Base-by-base conservation (phyloP, 768 basidiomycete species). In the Pulveroboletus ravenelii region DNA sequence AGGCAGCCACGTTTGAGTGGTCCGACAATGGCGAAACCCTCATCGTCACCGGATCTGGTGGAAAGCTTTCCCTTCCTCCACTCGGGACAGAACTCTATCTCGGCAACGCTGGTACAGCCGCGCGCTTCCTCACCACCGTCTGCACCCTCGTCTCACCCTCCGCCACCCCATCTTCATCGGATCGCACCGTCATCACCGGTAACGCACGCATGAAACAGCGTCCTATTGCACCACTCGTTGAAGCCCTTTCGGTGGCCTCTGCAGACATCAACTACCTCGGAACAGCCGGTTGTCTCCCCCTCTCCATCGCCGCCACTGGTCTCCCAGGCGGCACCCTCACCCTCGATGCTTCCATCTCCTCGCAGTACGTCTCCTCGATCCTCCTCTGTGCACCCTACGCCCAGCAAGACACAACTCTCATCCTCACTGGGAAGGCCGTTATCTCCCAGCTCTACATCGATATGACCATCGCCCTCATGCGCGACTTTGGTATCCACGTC, bases 391-490 rank as follows among this genome's bases (percentile, higher is more conserved):
- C 96, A 0, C 96, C 95, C 2, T 99, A 98, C 63, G 93, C 95
- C 1, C 60, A 69, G 27, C 76, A 90, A 62, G 77, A 87, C n/a
- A 80, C 96, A 52, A 85, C 83, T 3, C 84, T 98, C 46, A 88
- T 96, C 70, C 80, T 99, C 54, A 87, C 82, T 0, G 96, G 95
- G 10, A 95, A 93, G 0, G 85, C 89, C 52, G 96, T 98, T 63
- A 97, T 99, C 65, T 96, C 93, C 6, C 95, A 98, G 71, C 93
- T 93, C 0, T 99, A 98, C 73, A 98, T 99, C 68, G 94, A 99
- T 72, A 97, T 98, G 96, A 98, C 96, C 9, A 87, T 96, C 58
- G 84, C 93, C 9, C 96, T 99, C 87, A 98, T 99, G 96, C 77
- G 77, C 54, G 81, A 87, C 8, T 99, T 99, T 65, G 95, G 93